These are phyloP conservation scores for Dryas drummondii DNA, from an alignment of 306 rosid species.

Conservation along the genomic window DNA sequence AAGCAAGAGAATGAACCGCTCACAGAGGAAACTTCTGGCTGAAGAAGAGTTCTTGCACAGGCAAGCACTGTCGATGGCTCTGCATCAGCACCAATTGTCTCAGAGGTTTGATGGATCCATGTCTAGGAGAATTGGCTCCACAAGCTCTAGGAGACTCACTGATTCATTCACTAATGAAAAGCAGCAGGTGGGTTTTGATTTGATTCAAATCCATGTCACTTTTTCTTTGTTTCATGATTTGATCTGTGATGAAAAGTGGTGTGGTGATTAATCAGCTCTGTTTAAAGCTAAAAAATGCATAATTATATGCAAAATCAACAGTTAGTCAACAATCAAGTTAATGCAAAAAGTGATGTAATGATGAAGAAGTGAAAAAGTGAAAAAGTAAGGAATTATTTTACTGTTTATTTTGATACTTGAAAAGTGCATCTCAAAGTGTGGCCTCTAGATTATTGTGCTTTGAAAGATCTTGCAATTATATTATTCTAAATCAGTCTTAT, in stretches of 20 bases:
- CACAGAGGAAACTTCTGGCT: conserved; percentile 75
- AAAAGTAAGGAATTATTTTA: conserved; percentile 18
- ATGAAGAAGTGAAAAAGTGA: conserved; percentile 22
- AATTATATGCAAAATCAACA: conserved; percentile 22
- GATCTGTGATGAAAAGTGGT: conserved; percentile 33
- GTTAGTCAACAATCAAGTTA: neutral
- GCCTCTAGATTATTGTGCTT: neutral
- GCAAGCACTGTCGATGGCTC: conserved; percentile 87
- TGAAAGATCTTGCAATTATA: conserved; percentile 14
- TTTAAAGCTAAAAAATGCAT: conserved; percentile 27
- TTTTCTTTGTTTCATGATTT: conserved; percentile 24
- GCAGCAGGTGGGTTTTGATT: conserved; percentile 56
- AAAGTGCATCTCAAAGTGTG: conserved; percentile 13
- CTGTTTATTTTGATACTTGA: neutral
- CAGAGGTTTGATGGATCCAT: conserved; percentile 98
- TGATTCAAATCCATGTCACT: neutral
- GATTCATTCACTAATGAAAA: conserved; percentile 62
- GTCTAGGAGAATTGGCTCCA: conserved; percentile 87
- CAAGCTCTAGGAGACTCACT: conserved; percentile 69
- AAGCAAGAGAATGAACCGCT: conserved; percentile 81
- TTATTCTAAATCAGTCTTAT: conserved; percentile 5
- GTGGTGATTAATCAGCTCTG: conserved; percentile 30
- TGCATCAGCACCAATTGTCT: conserved; percentile 88
- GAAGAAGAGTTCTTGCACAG: conserved; percentile 89
- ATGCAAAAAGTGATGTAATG: neutral